Evolutionary conservation across 2,329 filamentous ascomycete species (phyloP), one percentile per base, ranked within the genome.

Genomic region (Arthrinium phaeospermum): DNA sequence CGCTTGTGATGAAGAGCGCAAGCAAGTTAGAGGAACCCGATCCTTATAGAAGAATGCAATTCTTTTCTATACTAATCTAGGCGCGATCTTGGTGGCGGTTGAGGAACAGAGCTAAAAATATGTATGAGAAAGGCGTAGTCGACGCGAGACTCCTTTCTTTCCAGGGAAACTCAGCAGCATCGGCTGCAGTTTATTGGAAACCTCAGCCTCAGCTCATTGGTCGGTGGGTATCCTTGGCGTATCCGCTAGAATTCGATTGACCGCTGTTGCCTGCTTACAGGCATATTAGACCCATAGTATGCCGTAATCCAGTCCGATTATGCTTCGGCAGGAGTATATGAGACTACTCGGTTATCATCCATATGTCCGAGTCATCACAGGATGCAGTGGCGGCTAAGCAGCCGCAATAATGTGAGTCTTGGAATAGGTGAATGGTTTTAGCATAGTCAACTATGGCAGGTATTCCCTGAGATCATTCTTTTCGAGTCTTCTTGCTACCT

Each of bases 71-170:
- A 24, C 8, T 41, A n/a, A 10, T 64, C 34, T 64, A 64, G 19
- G 8, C 57, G 57, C 34, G 22, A 64, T 22, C 34, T 37, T 19
- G 30, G 57, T 41, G 57, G 57, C 34, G 19, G 57, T 41, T 64
- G n/a, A 24, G 22, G 34, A 57, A 34, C 22, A 41, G 22, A 34
- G 34, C 34, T 64, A 41, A 41, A 37, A 37, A 41, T 64, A 41
- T 41, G 34, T 41, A 19, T 12, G 30, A 37, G 53, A 37, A 24
- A 64, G 34, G 34, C 34, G 30, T 64, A 34, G 57, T 41, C 34
- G 57, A 64, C 34, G 57, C 57, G 57, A 64, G 34, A 64, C 57
- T 64, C 57, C 57, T 64, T 64, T 61, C 34, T 61, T 61, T 61
- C 53, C 53, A 61, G 16, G 53, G 53, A 64, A 64, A 64, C 57